Conservation (phyloP, 805 yeast genomes). For the Metschnikowia hibisci region DNA sequence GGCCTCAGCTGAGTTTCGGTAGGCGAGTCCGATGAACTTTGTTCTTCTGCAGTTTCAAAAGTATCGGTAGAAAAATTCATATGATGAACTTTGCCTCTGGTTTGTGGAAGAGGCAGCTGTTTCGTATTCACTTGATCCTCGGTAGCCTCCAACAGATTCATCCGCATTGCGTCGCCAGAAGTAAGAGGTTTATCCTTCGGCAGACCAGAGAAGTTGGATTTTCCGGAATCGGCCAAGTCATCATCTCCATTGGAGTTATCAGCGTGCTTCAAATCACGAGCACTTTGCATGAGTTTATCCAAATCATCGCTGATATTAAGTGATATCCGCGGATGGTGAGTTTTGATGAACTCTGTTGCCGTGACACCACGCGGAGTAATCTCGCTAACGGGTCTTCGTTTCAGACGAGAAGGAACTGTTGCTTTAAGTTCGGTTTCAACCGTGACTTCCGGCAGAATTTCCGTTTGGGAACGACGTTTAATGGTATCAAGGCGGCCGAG, state of each 20-base stretch:
- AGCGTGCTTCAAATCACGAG: conserved; percentile 14
- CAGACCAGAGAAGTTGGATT: neutral
- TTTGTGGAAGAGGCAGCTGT: neutral
- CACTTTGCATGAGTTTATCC: conserved; percentile 37
- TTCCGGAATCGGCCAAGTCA: neutral
- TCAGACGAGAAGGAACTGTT: conserved; percentile 38
- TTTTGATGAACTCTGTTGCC: neutral
- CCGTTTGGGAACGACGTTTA: conserved; percentile 10
- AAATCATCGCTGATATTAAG: conserved; percentile 34
- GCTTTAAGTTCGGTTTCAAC: conserved; percentile 34
- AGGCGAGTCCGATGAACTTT: neutral
- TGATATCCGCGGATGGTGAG: conserved; percentile 19
- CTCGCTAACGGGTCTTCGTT: conserved; percentile 35
- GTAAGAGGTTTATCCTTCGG: neutral
- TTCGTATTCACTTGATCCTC: neutral
- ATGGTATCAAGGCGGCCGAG: conserved; percentile 22
- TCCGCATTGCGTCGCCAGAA: neutral
- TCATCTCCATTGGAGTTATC: neutral
- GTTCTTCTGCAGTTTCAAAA: conserved; percentile 16
- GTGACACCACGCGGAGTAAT: conserved; percentile 5
- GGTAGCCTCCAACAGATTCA: neutral
- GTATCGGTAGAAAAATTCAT: conserved; percentile 10
- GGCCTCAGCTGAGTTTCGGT: conserved; percentile 1
- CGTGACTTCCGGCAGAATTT: conserved; percentile 25
- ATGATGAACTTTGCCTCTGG: neutral